Evolutionary conservation across 2,329 filamentous ascomycete species (phyloP).

Genomic region (Verticillium zaregamsianum): DNA sequence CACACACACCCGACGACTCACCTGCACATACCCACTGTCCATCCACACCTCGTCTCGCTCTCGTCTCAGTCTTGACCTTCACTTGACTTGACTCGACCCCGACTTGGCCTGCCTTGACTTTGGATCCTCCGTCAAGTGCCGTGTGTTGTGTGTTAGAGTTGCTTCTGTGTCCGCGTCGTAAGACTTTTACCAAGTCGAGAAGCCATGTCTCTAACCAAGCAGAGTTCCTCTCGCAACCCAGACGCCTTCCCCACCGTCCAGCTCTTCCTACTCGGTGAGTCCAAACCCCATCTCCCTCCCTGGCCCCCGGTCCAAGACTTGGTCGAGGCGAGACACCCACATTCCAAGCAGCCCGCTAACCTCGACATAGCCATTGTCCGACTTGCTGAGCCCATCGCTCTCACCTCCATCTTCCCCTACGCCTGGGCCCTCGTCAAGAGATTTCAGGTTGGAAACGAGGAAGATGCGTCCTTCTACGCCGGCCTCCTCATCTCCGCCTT

Average conservation of each 20-base stretch:
- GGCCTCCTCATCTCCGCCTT: conserved; percentile 85
- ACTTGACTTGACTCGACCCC: conserved; percentile 1
- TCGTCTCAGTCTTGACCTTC: neutral
- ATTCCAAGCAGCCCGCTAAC: conserved; percentile 10
- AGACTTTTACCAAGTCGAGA: conserved; percentile 33
- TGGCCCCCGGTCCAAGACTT: too few relatives aligned
- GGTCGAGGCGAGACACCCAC: conserved; percentile 1
- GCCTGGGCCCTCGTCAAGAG: conserved; percentile 79
- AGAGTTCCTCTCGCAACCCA: conserved; percentile 52
- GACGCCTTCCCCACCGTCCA: conserved; percentile 78
- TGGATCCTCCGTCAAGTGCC: conserved; percentile 7
- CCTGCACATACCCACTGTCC: conserved; percentile 1
- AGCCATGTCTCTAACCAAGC: conserved; percentile 49
- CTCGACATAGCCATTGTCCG: conserved; percentile 72
- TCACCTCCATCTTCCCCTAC: conserved; percentile 92
- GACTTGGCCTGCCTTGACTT: conserved; percentile 2
- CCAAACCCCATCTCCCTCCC: neutral
- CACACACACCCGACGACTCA: neutral
- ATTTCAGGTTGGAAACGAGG: conserved; percentile 66
- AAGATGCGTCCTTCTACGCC: conserved; percentile 82
- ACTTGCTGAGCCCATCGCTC: conserved; percentile 84
- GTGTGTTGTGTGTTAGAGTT: conserved; percentile 14
- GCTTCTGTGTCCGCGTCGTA: conserved; percentile 40
- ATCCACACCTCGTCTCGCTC: neutral
- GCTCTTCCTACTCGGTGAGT: conserved; percentile 77